Percentiles rank a stretch among this genome's conserved stretches.
Evolutionary conservation across 148 eudicot genomes (phyloP).

Genomic region (Silene uniflora): DNA sequence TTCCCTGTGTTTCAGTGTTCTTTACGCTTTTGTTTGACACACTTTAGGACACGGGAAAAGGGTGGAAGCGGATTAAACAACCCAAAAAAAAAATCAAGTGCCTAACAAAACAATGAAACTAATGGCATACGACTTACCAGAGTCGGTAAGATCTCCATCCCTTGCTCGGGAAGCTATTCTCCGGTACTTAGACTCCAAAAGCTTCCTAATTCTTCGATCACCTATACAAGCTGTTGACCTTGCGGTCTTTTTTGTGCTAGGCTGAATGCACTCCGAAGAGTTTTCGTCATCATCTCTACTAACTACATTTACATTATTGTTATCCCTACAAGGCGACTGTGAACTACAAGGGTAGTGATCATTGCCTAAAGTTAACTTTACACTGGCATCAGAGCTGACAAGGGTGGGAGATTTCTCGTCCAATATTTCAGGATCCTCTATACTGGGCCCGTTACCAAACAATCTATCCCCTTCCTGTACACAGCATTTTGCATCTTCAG

Average conservation of each 20-base stretch:
- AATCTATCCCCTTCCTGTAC: conserved; percentile 33
- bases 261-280: conserved; percentile 61
- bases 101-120: too few relatives aligned
- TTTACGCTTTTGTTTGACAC: too few relatives aligned
- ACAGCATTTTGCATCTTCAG: neutral
- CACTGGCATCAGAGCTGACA: conserved; percentile 43
- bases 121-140: conserved; percentile 40
- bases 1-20: too few relatives aligned
- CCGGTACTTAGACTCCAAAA: conserved; percentile 60
- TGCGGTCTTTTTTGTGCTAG: conserved; percentile 51
- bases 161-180: conserved; percentile 41
- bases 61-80: too few relatives aligned
- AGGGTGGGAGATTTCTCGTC: conserved; percentile 41
- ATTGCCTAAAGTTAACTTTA: conserved; percentile 40
- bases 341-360: conserved; percentile 39
- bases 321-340: conserved; percentile 41
- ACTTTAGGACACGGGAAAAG: too few relatives aligned
- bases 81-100: too few relatives aligned
- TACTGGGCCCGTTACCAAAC: conserved; percentile 29
- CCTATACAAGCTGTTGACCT: conserved; percentile 53
- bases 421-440: conserved; percentile 30
- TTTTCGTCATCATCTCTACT: conserved; percentile 97
- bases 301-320: conserved; percentile 64
- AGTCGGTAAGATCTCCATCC: conserved; percentile 39
- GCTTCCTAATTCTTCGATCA: conserved; percentile 62